phyloP scores from a whole-genome alignment of 352 stramenopile species.

The Pythium pyrilobum region DNA sequence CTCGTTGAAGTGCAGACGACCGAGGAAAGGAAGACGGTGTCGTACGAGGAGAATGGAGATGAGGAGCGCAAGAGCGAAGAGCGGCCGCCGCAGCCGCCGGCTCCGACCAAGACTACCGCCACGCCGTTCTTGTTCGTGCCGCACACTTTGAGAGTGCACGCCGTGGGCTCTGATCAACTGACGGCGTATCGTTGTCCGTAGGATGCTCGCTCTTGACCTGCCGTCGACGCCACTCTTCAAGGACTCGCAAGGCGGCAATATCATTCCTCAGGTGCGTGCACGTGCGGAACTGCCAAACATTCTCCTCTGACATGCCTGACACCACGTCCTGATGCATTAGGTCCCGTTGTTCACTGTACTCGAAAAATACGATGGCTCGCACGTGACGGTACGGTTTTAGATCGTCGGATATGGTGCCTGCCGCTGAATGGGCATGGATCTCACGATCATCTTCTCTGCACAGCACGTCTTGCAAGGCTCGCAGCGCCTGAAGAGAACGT shows the following conservation, averaged over 20 bases:
- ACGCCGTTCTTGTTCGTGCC: conserved; percentile 65
- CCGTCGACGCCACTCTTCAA: conserved; percentile 98
- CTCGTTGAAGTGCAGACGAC: conserved; percentile 90
- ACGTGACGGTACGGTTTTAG: conserved; percentile 43
- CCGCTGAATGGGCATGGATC: too few relatives aligned
- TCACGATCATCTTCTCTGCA: conserved; percentile 22
- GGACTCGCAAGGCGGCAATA: conserved; percentile 94
- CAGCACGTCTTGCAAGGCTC: conserved; percentile 74
- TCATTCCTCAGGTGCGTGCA: conserved; percentile 89
- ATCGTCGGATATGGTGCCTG: neutral
- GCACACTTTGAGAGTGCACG: neutral
- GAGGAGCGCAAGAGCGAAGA: conserved; percentile 19
- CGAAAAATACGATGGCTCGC: conserved; percentile 95
- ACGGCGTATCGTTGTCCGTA: conserved; percentile 22
- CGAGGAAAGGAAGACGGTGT: conserved; percentile 42
- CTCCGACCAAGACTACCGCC: conserved; percentile 29
- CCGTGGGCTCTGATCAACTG: too few relatives aligned
- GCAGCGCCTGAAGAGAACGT: conserved; percentile 87
- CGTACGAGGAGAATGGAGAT: conserved; percentile 26
- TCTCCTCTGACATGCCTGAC: too few relatives aligned
- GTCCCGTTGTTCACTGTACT: conserved; percentile 96
- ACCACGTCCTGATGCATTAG: too few relatives aligned
- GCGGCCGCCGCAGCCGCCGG: neutral
- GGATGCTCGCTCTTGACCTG: conserved; percentile 96
- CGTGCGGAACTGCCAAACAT: neutral